Base-by-base conservation (phyloP, 2,329 filamentous ascomycete genomes). In the Cylindrodendrum hubeiense region DNA sequence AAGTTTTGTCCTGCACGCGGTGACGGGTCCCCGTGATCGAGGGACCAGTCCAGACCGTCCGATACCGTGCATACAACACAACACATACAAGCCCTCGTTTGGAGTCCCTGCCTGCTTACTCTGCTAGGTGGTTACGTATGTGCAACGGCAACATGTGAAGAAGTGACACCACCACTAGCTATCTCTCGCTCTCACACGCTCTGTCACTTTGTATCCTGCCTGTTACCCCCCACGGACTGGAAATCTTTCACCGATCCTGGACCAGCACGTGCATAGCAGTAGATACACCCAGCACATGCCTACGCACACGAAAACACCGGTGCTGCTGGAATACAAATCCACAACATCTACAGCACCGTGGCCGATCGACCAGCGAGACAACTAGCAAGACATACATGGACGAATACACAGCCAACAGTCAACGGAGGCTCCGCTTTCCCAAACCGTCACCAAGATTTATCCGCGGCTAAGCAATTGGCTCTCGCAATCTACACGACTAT, bases 381-480 rank as follows among this genome's bases (percentile, higher is more conserved):
- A n/a, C n/a, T 8, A 39, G 37, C 15, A n/a, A 24, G 28, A 26
- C 50, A 22, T 19, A 26, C 13, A 39, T 39, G 15, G 15, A n/a
- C 17, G n/a, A 39, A n/a, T 39, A 5, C 4, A n/a, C 37, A 39
- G 15, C 15, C 7, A 15, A 21, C 37, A 37, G 41, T 24, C 24
- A 54, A 39, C 46, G 49, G 50, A 44, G 55, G 44, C 65, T 60
- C 62, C 59, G 60, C 37, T 52, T 66, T 53, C 58, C 44, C 55
- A 66, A 46, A 65, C 46, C 54, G 54, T 51, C 66, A 46, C 34
- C 41, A 67, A 50, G 51, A 55, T 52, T 68, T 70, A 71, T 59
- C 67, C 63, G 57, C 57, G 67, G 65, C 62, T 63, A 66, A 72
- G 60, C 60, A 67, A 66, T 49, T 66, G 66, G 46, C 28, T 37